Percentiles rank a stretch among this genome's conserved stretches.
These are phyloP conservation scores for Penicillium digitatum DNA, from an alignment of 2,329 filamentous ascomycete genomes.

Conservation along the genomic window DNA sequence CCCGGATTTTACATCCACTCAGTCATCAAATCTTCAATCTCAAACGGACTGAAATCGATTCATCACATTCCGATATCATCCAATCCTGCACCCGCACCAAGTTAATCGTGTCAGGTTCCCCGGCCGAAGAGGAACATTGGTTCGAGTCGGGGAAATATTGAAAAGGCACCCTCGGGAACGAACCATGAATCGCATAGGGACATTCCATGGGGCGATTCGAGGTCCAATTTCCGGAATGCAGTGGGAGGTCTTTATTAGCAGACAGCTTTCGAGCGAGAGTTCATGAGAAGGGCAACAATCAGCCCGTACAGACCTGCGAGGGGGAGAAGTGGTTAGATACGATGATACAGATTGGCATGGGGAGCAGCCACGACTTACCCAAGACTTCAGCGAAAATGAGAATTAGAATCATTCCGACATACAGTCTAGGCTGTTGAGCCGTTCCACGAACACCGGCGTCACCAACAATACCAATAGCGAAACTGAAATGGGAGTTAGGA, in stretches of 20 bases:
- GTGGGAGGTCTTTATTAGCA: constrained; percentile 49
- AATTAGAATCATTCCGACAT: constrained; percentile 97
- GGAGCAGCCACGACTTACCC: constrained; percentile 58
- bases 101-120: constrained; percentile 9
- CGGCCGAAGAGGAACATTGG: constrained; percentile 1
- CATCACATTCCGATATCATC: constrained; percentile 19
- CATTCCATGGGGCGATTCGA: constrained; percentile 11
- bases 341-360: constrained; percentile 22
- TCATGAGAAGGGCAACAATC: constrained; percentile 99
- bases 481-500: constrained; percentile 44
- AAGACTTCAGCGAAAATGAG: constrained; percentile 99
- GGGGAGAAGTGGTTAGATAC: constrained; percentile 10
- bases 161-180: constrained; percentile 7
- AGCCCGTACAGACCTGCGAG: constrained; percentile 88
- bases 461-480: constrained; percentile 79
- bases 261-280: constrained; percentile 74
- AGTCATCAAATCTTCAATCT: constrained; percentile 14
- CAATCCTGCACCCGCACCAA: constrained; percentile 13
- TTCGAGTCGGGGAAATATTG: constrained; percentile 3
- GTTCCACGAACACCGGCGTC: constrained; percentile 52
- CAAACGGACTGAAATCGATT: constrained; percentile 17
- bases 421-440: constrained; percentile 59
- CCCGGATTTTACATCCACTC: constrained; percentile 21
- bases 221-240: constrained; percentile 9
- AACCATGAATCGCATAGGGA: constrained; percentile 3